Conservation (phyloP, 768 basidiomycete species). For the Trametes cingulata region DNA sequence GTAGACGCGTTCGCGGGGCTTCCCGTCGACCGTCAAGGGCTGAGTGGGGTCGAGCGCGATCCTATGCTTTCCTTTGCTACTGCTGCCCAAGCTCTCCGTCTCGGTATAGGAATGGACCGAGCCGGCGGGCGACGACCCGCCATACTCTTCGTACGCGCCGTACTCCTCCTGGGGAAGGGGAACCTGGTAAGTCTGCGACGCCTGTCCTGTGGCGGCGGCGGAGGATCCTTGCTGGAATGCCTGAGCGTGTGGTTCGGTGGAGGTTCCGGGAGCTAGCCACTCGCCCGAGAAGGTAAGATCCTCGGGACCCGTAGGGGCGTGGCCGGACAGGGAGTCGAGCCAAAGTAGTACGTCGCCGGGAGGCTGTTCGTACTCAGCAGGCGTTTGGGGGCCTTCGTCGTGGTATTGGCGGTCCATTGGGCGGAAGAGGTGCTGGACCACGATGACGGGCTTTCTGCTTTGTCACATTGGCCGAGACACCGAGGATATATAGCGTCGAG, state of each 20-base stretch:
- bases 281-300: not conserved
- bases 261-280: not conserved
- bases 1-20: conserved; percentile 16
- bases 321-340: conserved; percentile 8
- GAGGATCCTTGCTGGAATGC: conserved; percentile 11
- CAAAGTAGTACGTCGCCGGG: conserved; percentile 6
- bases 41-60: conserved; percentile 15
- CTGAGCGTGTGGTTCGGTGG: not conserved
- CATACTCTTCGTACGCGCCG: conserved; percentile 1
- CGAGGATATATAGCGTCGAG: conserved; percentile 3
- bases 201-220: not conserved
- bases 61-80: not conserved
- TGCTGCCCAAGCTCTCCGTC: not conserved
- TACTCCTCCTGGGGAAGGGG: not conserved
- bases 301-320: not conserved
- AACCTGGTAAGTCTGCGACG: not conserved
- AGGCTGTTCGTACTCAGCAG: not conserved
- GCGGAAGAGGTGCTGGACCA: not conserved
- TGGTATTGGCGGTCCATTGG: conserved; percentile 1
- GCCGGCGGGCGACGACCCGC: not conserved
- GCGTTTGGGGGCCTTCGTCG: conserved; percentile 2
- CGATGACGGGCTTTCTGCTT: not conserved
- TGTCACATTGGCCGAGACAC: too few species aligned
- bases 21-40: conserved; percentile 18
- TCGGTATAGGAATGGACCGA: conserved; percentile 7